Percentiles rank a stretch among this genome's conserved stretches.
Evolutionary conservation across 2,329 filamentous ascomycete species (phyloP).

Genomic region (Fusarium protoensiforme): DNA sequence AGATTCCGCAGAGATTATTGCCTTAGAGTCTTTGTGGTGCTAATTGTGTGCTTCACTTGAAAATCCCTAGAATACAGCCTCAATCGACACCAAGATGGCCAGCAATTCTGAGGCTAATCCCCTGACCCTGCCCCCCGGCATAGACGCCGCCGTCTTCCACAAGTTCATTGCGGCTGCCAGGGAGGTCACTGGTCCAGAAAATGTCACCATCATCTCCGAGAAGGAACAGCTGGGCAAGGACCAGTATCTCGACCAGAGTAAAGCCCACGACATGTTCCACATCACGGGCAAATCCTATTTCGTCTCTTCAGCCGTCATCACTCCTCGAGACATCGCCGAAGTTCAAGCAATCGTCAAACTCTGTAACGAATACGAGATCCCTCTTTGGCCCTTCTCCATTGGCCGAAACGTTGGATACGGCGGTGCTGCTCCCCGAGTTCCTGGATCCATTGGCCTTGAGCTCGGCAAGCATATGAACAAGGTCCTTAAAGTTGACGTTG

Average conservation of each 20-base stretch:
- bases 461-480: constrained; percentile 33
- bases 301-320: constrained; percentile 25
- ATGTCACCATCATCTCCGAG: constrained; percentile 18
- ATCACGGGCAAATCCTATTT: constrained; percentile 27
- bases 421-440: constrained; percentile 26
- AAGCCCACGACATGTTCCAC: constrained; percentile 35
- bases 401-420: constrained; percentile 33
- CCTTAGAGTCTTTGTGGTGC: background rate
- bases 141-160: constrained; percentile 1
- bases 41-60: background rate
- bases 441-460: constrained; percentile 17
- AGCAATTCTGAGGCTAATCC: background rate
- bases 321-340: constrained; percentile 23
- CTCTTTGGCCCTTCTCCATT: constrained; percentile 33
- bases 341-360: constrained; percentile 21
- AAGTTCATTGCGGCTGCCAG: constrained; percentile 15
- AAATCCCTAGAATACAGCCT: background rate
- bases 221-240: constrained; percentile 9
- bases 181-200: background rate
- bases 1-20: background rate
- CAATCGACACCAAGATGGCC: background rate
- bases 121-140: constrained; percentile 18
- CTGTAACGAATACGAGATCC: constrained; percentile 30
- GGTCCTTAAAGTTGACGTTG: constrained; percentile 26
- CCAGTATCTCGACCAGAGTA: constrained; percentile 29